These are phyloP conservation scores for Avena atlantica DNA, from an alignment of 176 grass and related monocot genomes.

Conservation along the genomic window DNA sequence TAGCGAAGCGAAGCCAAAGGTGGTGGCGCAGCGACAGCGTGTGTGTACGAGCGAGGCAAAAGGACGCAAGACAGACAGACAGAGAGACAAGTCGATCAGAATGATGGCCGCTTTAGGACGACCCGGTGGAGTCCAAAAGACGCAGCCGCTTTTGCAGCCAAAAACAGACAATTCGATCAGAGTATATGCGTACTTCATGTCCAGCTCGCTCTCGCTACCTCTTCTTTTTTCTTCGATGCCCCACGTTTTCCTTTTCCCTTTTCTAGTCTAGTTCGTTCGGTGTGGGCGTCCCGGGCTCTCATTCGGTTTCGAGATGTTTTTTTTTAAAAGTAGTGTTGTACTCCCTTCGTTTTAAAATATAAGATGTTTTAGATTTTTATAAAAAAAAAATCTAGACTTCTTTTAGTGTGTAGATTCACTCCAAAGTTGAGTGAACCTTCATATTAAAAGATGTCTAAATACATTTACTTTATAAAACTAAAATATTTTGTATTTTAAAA, in stretches of 20 bases:
- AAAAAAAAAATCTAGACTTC: no score
- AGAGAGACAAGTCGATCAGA: constrained; percentile 23
- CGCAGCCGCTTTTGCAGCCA: constrained; percentile 32
- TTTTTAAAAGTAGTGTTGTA: no score
- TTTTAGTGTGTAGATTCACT: no score
- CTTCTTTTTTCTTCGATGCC: neutral
- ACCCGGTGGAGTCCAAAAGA: constrained; percentile 27
- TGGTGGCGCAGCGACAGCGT: neutral
- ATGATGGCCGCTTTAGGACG: constrained; percentile 39
- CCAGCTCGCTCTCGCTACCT: neutral
- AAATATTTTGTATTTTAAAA: no score
- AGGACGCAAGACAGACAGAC: neutral
- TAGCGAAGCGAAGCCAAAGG: neutral
- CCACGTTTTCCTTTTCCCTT: neutral
- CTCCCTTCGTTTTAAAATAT: no score
- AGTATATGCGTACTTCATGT: constrained; percentile 44
- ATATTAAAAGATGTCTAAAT: no score
- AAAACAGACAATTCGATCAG: neutral
- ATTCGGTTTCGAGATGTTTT: neutral
- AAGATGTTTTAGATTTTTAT: no score
- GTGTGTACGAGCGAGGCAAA: neutral
- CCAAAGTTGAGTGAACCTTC: no score
- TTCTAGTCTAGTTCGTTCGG: neutral
- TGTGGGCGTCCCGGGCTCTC: neutral
- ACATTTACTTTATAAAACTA: no score